Evolutionary conservation across 2,329 filamentous ascomycete species (phyloP).

Genomic region (Herpotrichia juniperi): DNA sequence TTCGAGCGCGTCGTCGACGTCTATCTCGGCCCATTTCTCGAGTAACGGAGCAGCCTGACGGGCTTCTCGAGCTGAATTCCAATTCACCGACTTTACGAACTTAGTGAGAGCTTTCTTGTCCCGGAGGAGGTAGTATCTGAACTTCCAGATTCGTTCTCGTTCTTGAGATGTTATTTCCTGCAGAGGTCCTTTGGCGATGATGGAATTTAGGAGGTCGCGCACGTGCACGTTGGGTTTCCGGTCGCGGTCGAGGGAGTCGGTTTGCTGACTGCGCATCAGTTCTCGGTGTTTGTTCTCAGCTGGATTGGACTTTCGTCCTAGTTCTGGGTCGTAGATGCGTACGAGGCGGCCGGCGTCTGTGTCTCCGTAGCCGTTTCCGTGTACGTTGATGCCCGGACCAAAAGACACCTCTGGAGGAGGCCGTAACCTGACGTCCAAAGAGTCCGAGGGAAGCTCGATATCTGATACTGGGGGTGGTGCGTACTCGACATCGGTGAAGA

Average conservation of each 20-base stretch:
- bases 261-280: slow-evolving; percentile 88
- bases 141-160: slow-evolving; percentile 97
- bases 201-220: slow-evolving; percentile 87
- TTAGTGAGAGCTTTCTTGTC: slow-evolving; percentile 91
- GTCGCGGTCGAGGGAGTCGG: slow-evolving; percentile 93
- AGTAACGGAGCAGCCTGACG: slow-evolving; percentile 89
- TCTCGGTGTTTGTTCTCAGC: slow-evolving; percentile 94
- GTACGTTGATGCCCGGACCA: slow-evolving; percentile 83
- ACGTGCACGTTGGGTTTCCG: slow-evolving; percentile 96
- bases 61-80: slow-evolving; percentile 83
- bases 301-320: slow-evolving; percentile 87
- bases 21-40: slow-evolving; percentile 93
- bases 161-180: slow-evolving; percentile 88
- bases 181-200: slow-evolving; percentile 91
- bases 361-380: slow-evolving; percentile 61
- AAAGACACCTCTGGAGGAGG: slow-evolving; percentile 87
- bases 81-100: slow-evolving; percentile 97
- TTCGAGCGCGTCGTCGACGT: slow-evolving; percentile 94
- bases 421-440: slow-evolving; percentile 70
- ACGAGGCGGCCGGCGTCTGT: slow-evolving; percentile 68
- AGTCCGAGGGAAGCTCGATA: slow-evolving; percentile 66
- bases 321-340: slow-evolving; percentile 90
- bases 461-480: slow-evolving; percentile 81
- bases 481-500: slow-evolving; percentile 95
- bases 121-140: slow-evolving; percentile 89